phyloP scores from a whole-genome alignment of 345 rosid genomes.

The Geranium rotundifolium region DNA sequence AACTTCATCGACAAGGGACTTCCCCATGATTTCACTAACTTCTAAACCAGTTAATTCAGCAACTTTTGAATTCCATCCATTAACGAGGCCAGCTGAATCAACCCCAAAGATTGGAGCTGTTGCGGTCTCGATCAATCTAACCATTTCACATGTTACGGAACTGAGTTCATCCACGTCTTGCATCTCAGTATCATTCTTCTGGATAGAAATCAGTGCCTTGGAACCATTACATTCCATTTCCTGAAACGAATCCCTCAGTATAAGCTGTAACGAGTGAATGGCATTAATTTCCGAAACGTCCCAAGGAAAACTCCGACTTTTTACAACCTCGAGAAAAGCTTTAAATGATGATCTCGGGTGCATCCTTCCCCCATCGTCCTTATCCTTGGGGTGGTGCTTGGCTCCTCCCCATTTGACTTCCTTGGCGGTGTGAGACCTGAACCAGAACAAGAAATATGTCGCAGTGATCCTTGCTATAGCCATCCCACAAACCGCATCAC shows the following conservation, averaged over 20 bases:
- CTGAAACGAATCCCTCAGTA: conserved; percentile 58
- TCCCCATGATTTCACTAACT: conserved; percentile 58
- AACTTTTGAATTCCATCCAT: conserved; percentile 75
- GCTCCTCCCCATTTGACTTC: conserved; percentile 89
- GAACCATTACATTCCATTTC: conserved; percentile 26
- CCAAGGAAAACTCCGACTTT: conserved; percentile 70
- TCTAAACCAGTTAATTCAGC: conserved; percentile 65
- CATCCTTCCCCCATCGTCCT: conserved; percentile 59
- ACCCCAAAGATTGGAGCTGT: conserved; percentile 81
- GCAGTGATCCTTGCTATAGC: conserved; percentile 63
- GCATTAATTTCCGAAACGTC: conserved; percentile 72
- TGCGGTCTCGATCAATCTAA: conserved; percentile 74
- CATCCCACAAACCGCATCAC: conserved; percentile 79
- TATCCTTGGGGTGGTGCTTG: conserved; percentile 54
- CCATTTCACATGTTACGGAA: conserved; percentile 79
- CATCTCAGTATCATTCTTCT: conserved; percentile 20
- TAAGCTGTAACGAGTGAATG: conserved; percentile 64
- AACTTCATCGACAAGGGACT: conserved; percentile 49
- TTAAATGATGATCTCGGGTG: conserved; percentile 80
- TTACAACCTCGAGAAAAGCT: conserved; percentile 75
- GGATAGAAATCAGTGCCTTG: conserved; percentile 18
- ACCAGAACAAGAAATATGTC: conserved; percentile 73
- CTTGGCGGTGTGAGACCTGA: conserved; percentile 71
- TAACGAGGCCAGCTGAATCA: conserved; percentile 55
- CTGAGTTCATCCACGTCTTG: conserved; percentile 44